Conservation (phyloP, 495 filamentous ascomycete species). For the Aspergillus baeticus region DNA sequence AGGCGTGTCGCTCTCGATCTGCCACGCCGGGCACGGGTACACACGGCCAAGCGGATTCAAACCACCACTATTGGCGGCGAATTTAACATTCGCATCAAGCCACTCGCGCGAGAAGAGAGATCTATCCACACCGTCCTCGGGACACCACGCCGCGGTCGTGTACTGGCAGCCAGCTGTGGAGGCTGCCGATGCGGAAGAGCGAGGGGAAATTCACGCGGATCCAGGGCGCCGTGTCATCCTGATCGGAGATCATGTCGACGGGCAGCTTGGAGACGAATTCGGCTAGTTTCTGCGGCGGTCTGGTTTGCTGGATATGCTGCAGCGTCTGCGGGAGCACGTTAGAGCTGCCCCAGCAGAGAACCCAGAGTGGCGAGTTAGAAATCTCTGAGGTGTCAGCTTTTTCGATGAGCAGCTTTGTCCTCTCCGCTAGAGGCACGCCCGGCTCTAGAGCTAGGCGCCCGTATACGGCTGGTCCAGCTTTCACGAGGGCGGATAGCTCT, state of each 20-base stretch:
- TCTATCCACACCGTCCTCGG: conserved; percentile 24
- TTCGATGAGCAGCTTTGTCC: conserved; percentile 31
- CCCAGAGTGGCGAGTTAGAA: conserved; percentile 36
- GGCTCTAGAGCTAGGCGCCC: background rate
- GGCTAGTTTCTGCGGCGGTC: too few relatives aligned
- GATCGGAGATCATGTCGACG: conserved; percentile 39
- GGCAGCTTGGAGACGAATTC: too few relatives aligned
- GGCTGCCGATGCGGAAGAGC: conserved; percentile 39
- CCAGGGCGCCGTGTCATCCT: conserved; percentile 45
- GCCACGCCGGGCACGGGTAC: conserved; percentile 41
- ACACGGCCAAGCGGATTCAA: conserved; percentile 32
- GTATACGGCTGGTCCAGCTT: too few relatives aligned
- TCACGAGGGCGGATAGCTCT: too few relatives aligned
- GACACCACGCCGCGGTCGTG: conserved; percentile 36
- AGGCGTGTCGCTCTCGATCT: conserved; percentile 45
- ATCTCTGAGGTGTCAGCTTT: background rate
- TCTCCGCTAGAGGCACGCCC: conserved; percentile 22
- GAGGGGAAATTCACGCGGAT: conserved; percentile 40
- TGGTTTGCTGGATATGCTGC: conserved; percentile 21
- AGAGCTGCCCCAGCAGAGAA: conserved; percentile 45
- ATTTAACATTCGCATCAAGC: conserved; percentile 41
- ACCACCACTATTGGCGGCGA: too few relatives aligned
- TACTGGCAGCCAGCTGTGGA: conserved; percentile 48
- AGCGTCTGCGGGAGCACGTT: conserved; percentile 45
- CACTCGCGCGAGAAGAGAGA: conserved; percentile 36